Conservation (phyloP, 371 early-diverging fungal species). For the Mortierella sp. region DNA sequence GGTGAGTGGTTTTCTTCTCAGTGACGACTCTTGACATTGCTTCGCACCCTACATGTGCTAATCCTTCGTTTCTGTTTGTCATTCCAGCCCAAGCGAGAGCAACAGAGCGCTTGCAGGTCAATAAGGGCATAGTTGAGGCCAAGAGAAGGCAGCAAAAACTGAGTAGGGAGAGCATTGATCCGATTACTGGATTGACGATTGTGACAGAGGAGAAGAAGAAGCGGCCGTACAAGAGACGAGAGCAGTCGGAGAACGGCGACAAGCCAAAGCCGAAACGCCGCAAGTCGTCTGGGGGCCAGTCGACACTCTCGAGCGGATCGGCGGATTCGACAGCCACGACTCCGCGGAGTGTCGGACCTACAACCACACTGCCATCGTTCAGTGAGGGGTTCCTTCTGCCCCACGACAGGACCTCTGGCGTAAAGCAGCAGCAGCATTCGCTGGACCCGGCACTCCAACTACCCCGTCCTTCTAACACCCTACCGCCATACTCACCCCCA, state of each 20-base stretch:
- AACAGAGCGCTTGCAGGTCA: conserved; percentile 14
- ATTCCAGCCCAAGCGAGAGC: conserved; percentile 31
- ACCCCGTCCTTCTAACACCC: conserved; percentile 15
- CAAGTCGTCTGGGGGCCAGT: conserved; percentile 26
- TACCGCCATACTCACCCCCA: conserved; percentile 6
- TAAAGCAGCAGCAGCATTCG: conserved; percentile 2
- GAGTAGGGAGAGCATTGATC: conserved; percentile 25
- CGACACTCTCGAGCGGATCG: conserved; percentile 3
- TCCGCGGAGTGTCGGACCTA: neutral
- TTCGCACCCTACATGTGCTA: neutral
- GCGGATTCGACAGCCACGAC: conserved; percentile 2
- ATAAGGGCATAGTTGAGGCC: conserved; percentile 24
- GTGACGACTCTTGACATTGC: neutral
- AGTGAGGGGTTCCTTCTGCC: conserved; percentile 40
- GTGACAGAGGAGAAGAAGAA: conserved; percentile 37
- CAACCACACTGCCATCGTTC: conserved; percentile 39
- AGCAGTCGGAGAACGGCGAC: conserved; percentile 27
- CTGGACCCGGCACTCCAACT: conserved; percentile 8
- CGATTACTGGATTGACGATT: conserved; percentile 6
- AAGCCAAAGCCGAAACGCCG: conserved; percentile 32
- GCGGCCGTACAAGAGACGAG: conserved; percentile 32
- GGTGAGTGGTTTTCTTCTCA: conserved; percentile 7
- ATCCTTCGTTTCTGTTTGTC: no score
- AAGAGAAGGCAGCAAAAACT: conserved; percentile 31
- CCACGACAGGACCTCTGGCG: conserved; percentile 11